Base-by-base conservation (phyloP, 2,329 filamentous ascomycete genomes). In the Xylariaceae sp. region DNA sequence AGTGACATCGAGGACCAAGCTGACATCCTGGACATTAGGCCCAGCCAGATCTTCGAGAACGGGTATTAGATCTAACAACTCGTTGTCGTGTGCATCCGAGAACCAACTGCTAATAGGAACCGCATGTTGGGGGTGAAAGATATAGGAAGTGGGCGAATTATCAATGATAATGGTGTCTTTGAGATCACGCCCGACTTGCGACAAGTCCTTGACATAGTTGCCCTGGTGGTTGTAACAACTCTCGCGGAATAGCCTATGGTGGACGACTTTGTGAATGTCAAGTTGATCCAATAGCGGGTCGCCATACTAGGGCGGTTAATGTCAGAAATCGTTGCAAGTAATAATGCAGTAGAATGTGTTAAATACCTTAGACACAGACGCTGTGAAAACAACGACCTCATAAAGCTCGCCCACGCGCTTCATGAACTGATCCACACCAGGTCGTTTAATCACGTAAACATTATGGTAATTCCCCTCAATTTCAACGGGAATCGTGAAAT, bases 31-130 rank as follows among this genome's bases (percentile, higher is more conserved):
- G 58, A 99, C 94, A 70, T 92, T 88, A 56, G 85, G 74, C 63
- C 88, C 87, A 58, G 94, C 92, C 68, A 99, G 80, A 73, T 99
- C 94, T 79, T 99, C 94, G 62, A 99, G 89, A 65, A 99, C 94
- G 49, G 94, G 94, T 71, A 99, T 97, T 65, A 99, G 79, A 71
- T 99, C 94, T 67, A 99, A 80, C 58, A 99, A 81, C 79, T 99
- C 94, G 74, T 99, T 99, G 76, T 99, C 94, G 74, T 99, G 94
- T 58, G 94, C 94, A 74, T 99, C 94, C 62, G 92, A 96, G 76
- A 99, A 99, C 94, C 94, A 99, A 79, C 92, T 97, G 81, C 92
- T 96, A 76, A 99, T 99, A 22, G 94, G 94, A 47, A 99, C 92
- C 57, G 94, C 94, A 71, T 99, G 94, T 76, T 99, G 92, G 21